Evolutionary conservation across 1,139 yeast species (phyloP).

Genomic region (Scheffersomyces parashehatae): DNA sequence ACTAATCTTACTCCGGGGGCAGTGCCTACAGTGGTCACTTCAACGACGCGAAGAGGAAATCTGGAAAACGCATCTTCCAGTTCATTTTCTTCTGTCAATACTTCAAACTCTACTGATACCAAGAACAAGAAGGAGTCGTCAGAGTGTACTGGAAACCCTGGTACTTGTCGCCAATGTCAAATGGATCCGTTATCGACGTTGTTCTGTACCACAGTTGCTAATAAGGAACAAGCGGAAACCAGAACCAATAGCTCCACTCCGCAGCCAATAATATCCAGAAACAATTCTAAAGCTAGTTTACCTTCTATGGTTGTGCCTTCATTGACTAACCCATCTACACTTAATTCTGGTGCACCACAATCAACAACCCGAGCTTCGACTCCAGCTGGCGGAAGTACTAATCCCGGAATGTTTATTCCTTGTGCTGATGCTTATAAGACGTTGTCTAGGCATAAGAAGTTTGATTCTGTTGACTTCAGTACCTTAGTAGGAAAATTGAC

Average conservation of each 20-base stretch:
- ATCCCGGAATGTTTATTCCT: constrained; percentile 66
- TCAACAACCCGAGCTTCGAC: constrained; percentile 14
- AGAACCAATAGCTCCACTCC: constrained; percentile 17
- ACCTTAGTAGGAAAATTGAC: constrained; percentile 73
- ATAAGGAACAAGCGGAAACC: constrained; percentile 30
- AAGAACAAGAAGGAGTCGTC: constrained; percentile 4
- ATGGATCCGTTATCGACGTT: constrained; percentile 85
- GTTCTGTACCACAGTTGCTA: constrained; percentile 84
- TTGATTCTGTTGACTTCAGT: constrained; percentile 70
- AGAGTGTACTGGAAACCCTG: constrained; percentile 80
- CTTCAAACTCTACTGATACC: constrained; percentile 1
- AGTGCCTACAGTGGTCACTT: constrained; percentile 37
- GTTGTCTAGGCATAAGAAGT: constrained; percentile 75
- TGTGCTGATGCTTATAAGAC: constrained; percentile 89
- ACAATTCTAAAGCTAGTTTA: constrained; percentile 13
- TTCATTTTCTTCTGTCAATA: constrained; percentile 2
- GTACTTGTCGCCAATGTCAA: constrained; percentile 83
- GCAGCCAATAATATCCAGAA: constrained; percentile 12
- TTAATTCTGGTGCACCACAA: constrained; percentile 19
- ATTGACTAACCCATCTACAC: constrained; percentile 22
- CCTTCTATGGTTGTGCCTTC: constrained; percentile 14
- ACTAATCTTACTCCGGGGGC: constrained; percentile 46
- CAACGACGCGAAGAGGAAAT: constrained; percentile 22
- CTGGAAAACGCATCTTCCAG: constrained; percentile 3
- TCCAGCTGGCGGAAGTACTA: constrained; percentile 16